Conservation (phyloP, 441 rosid species). For the Lagerstroemia fauriei region DNA sequence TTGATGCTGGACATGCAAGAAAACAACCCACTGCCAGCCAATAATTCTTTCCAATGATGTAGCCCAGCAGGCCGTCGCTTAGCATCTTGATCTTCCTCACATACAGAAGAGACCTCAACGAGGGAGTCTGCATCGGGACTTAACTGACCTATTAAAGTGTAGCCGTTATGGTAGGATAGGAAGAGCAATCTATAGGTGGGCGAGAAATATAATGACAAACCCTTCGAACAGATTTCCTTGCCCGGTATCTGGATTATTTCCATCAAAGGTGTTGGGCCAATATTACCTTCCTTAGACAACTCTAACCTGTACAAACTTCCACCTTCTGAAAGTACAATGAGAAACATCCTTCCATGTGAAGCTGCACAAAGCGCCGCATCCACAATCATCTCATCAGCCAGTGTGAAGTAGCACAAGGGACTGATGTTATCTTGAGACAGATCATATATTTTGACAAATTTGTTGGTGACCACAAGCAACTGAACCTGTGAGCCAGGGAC, state of each 20-base stretch:
- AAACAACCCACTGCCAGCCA: conserved; percentile 78
- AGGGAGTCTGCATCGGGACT: conserved; percentile 71
- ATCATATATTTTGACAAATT: conserved; percentile 95
- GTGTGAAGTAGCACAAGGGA: conserved; percentile 89
- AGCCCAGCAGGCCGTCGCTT: conserved; percentile 73
- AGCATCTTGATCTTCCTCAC: conserved; percentile 84
- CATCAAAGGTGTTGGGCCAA: conserved; percentile 85
- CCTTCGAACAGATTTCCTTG: conserved; percentile 72
- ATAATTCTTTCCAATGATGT: conserved; percentile 93
- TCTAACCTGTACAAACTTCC: conserved; percentile 84
- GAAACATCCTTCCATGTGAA: conserved; percentile 82
- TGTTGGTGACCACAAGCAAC: conserved; percentile 89
- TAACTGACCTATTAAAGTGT: conserved; percentile 77
- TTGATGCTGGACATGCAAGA: conserved; percentile 81
- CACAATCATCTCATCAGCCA: conserved; percentile 79
- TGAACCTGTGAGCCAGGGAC: conserved; percentile 98
- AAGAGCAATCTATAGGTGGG: conserved; percentile 77
- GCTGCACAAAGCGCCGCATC: conserved; percentile 88
- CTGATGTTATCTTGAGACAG: conserved; percentile 96
- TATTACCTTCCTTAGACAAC: conserved; percentile 74
- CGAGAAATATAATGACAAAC: conserved; percentile 87
- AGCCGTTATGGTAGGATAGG: conserved; percentile 88
- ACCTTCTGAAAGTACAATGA: conserved; percentile 84
- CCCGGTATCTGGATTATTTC: conserved; percentile 72
- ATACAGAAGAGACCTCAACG: conserved; percentile 67